Evolutionary conservation across 306 rosid genomes (phyloP).

Genomic region (Albizia julibrissin): DNA sequence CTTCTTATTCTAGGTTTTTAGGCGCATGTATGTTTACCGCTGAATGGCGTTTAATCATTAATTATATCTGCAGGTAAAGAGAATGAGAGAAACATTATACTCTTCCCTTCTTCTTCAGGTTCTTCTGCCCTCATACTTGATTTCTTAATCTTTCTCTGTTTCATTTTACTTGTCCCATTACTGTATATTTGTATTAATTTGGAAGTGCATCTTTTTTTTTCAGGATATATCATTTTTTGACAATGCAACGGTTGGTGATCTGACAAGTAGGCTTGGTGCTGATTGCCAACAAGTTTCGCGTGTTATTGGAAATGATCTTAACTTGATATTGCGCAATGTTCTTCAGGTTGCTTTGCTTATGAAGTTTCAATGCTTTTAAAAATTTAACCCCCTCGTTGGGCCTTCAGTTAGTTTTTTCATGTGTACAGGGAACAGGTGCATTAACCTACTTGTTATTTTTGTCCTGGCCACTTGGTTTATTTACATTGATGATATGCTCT

Average conservation of each 20-base stretch:
- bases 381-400: constrained; percentile 27
- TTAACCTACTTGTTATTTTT: constrained; percentile 73
- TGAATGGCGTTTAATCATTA: constrained; percentile 15
- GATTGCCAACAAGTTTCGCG: constrained; percentile 98
- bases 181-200: constrained; percentile 43
- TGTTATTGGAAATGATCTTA: constrained; percentile 95
- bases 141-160: constrained; percentile 19
- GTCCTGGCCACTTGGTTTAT: constrained; percentile 93
- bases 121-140: constrained; percentile 29
- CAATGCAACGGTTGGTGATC: constrained; percentile 90
- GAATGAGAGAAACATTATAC: constrained; percentile 74
- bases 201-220: constrained; percentile 29
- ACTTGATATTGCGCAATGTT: constrained; percentile 81
- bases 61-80: constrained; percentile 57
- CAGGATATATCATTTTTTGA: constrained; percentile 97
- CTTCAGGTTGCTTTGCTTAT: constrained; percentile 71
- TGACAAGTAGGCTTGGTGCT: constrained; percentile 99
- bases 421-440: constrained; percentile 79
- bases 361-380: constrained; percentile 7
- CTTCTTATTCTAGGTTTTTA: neutral
- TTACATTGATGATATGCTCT: constrained; percentile 72
- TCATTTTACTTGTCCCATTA: neutral
- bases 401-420: constrained; percentile 28
- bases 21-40: neutral
- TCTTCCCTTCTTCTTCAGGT: constrained; percentile 85